A percentile compares a stretch with the other conserved stretches of the same genome.
Evolutionary conservation across 768 basidiomycete genomes (phyloP).

Genomic region (Calocybe cyanea): DNA sequence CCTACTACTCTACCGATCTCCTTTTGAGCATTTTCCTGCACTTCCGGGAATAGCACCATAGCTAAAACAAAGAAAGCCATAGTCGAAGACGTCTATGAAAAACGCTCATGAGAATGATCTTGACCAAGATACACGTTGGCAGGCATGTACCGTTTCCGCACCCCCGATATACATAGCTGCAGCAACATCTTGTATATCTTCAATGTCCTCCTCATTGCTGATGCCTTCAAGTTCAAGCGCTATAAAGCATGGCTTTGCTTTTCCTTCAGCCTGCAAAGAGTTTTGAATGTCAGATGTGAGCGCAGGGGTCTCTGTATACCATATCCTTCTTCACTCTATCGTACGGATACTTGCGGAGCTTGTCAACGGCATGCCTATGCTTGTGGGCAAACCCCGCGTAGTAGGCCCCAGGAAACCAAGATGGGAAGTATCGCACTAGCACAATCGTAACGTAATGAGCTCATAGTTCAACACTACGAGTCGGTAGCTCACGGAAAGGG

Average conservation of each 20-base stretch:
- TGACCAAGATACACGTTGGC: no score
- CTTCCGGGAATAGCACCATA: no score
- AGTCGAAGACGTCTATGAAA: no score
- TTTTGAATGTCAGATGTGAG: neutral
- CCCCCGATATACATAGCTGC: slow-evolving; percentile 2
- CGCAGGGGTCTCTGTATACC: neutral
- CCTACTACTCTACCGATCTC: no score
- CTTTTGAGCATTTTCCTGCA: no score
- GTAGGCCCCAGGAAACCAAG: slow-evolving; percentile 15
- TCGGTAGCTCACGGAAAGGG: slow-evolving; percentile 7
- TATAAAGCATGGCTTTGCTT: neutral
- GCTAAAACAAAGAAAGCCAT: no score
- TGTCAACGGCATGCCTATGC: neutral
- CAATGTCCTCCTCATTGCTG: neutral
- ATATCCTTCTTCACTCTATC: neutral
- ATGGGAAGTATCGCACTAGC: slow-evolving; percentile 13
- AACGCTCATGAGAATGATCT: no score
- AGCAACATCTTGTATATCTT: neutral
- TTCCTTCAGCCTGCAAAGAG: neutral
- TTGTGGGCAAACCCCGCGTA: slow-evolving; percentile 10
- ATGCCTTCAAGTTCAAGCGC: neutral
- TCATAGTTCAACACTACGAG: neutral
- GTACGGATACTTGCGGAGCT: slow-evolving; percentile 7
- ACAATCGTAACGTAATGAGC: no score
- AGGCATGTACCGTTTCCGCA: slow-evolving; percentile 5